Evolutionary conservation across 148 eudicot species (phyloP).

Genomic region (Drosera capensis): DNA sequence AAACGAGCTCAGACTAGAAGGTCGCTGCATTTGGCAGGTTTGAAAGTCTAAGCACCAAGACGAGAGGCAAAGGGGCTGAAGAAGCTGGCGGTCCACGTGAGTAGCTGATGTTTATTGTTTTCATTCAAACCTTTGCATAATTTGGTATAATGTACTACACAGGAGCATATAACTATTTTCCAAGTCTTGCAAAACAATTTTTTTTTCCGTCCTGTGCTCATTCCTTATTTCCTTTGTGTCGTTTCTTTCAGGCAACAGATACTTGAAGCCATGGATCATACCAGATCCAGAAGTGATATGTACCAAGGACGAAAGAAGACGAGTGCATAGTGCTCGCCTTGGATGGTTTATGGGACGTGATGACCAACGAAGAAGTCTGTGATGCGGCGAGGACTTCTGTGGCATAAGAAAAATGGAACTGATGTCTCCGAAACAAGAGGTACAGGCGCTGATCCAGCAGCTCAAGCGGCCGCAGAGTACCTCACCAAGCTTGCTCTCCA

Average conservation of each 20-base stretch:
- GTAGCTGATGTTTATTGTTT: no score
- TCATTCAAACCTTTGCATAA: no score
- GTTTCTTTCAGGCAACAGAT: conserved; percentile 30
- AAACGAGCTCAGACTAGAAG: no score
- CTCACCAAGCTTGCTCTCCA: conserved; percentile 38
- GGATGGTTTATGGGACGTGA: conserved; percentile 55
- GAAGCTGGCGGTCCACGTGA: no score
- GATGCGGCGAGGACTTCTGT: conserved; percentile 34
- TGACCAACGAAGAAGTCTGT: conserved; percentile 42
- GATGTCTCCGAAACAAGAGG: conserved; percentile 15
- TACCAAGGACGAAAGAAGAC: conserved; percentile 32
- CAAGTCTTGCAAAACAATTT: no score
- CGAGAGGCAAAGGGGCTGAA: no score
- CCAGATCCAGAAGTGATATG: conserved; percentile 45
- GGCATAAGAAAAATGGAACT: conserved; percentile 38
- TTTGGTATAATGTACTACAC: no score
- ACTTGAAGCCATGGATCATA: conserved; percentile 43
- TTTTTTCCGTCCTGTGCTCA: neutral
- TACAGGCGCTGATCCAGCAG: conserved; percentile 23
- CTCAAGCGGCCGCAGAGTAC: conserved; percentile 43
- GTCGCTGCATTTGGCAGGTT: no score
- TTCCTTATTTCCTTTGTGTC: neutral
- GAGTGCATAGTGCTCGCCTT: conserved; percentile 44
- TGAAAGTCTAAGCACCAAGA: no score
- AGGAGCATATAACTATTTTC: no score